Evolutionary conservation across 768 basidiomycete species (phyloP).

Genomic region (Imleria badia): DNA sequence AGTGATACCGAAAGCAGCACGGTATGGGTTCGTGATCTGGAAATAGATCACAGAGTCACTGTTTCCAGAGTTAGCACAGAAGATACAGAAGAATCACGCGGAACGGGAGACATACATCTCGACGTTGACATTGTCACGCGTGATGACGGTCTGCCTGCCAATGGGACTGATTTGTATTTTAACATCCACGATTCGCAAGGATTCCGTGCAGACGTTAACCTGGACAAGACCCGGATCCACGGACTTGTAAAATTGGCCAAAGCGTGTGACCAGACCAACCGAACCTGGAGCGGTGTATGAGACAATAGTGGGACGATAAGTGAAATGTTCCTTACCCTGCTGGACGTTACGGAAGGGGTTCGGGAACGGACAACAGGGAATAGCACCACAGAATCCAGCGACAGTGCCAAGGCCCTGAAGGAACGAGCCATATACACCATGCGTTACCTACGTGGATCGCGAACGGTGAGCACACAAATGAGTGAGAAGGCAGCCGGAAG

Average conservation of each 20-base stretch:
- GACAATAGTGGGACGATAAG: slow-evolving; percentile 7
- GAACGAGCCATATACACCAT: slow-evolving; percentile 84
- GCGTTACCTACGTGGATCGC: slow-evolving; percentile 53
- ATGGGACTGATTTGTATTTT: slow-evolving; percentile 94
- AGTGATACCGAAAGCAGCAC: slow-evolving; percentile 90
- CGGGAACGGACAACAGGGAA: slow-evolving; percentile 83
- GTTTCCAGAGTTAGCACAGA: slow-evolving; percentile 6
- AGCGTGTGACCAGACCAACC: slow-evolving; percentile 89
- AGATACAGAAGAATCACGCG: background rate
- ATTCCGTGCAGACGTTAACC: slow-evolving; percentile 94
- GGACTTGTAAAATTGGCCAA: slow-evolving; percentile 95
- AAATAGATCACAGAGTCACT: slow-evolving; percentile 94
- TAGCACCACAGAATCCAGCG: slow-evolving; percentile 68
- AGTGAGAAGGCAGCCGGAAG: background rate
- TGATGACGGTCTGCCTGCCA: slow-evolving; percentile 87
- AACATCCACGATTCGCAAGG: slow-evolving; percentile 84
- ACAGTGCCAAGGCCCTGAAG: slow-evolving; percentile 66
- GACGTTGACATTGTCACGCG: slow-evolving; percentile 94
- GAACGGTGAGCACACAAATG: background rate
- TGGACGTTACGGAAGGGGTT: slow-evolving; percentile 86
- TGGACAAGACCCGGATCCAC: slow-evolving; percentile 91
- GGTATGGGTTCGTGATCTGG: slow-evolving; percentile 88
- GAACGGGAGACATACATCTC: slow-evolving; percentile 61
- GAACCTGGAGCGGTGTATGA: slow-evolving; percentile 46
- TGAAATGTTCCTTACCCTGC: slow-evolving; percentile 53